Evolutionary conservation across 2,329 filamentous ascomycete genomes (phyloP), one percentile per base, ranked within the genome.

Genomic region (Thelonectria discophora): DNA sequence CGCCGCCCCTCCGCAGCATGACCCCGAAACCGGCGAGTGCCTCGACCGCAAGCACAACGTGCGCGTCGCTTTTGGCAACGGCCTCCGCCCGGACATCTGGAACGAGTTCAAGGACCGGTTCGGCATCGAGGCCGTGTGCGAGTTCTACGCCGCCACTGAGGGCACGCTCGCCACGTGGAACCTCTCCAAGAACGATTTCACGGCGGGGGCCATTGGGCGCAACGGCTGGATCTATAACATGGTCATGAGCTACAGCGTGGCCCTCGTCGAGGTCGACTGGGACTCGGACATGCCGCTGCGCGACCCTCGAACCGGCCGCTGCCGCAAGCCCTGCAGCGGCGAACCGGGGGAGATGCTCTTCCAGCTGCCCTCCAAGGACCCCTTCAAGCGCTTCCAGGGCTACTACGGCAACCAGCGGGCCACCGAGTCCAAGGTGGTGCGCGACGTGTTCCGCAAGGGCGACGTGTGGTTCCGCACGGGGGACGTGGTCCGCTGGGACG

Each of bases 401-500:
- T 97, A 97, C 77, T 92, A 89, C 76, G 87, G 88, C 61, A 93
- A 96, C 74, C 75, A 82, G 13, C 82, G 84, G 32, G 92, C 93
- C 0, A 92, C 90, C 0, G 79, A 87, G 40, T 83, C 86, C 65
- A 97, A 97, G 77, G 84, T 97, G 48, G 75, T 95, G 63, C 85
- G 89, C 5, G 81, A 90, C 68, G 91, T 95, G 2, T 86, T 95
- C 65, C 80, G 78, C 60, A 89, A 89, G 71, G 92, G 90, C 13
- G 93, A 97, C 71, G 89, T 87, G 0, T 97, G 88, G 82, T 96
- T 93, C 81, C 87, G 92, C 21, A 90, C 91, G 0, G 93, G 93
- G n/a, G 93, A 97, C 71, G 83, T 95, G 17, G 79, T 95, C 32
- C 83, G 88, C n/a, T 86, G 84, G 78, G 90, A 93, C 65, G 60